Conservation (phyloP, 768 basidiomycete species). For the Boletellus ananas region DNA sequence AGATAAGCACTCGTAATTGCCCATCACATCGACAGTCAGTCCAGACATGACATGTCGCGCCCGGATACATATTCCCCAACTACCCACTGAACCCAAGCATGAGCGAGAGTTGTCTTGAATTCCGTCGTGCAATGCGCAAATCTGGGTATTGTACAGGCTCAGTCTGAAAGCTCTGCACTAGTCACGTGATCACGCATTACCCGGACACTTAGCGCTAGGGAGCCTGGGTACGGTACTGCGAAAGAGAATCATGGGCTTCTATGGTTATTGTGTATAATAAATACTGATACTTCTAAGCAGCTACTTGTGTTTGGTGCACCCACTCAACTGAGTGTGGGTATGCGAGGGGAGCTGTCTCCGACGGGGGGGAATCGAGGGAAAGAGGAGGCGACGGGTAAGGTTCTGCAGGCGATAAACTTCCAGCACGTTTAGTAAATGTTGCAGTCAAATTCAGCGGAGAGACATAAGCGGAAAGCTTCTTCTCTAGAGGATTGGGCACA, state of each 20-base stretch:
- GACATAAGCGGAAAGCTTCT: constrained; percentile 14
- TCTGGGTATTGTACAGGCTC: too few relatives aligned
- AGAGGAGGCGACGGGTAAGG: constrained; percentile 52
- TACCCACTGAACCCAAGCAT: too few relatives aligned
- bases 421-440: constrained; percentile 23
- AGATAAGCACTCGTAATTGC: too few relatives aligned
- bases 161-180: too few relatives aligned
- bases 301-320: constrained; percentile 13
- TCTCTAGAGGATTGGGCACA: constrained; percentile 12
- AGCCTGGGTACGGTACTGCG: too few relatives aligned
- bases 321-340: constrained; percentile 6
- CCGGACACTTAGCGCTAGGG: too few relatives aligned
- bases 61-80: too few relatives aligned
- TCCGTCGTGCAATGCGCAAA: too few relatives aligned
- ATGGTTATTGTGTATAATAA: constrained; percentile 11
- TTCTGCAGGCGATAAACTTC: constrained; percentile 30
- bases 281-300: constrained; percentile 14
- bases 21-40: background rate
- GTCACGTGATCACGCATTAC: too few relatives aligned
- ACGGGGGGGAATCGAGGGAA: constrained; percentile 24
- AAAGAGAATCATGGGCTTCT: constrained; percentile 2
- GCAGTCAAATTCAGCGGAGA: constrained; percentile 18
- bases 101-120: too few relatives aligned
- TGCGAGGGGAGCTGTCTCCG: constrained; percentile 11
- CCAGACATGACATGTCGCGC: background rate